Conservation (phyloP, 2,329 filamentous ascomycete species). For the Rosellinia necatrix region DNA sequence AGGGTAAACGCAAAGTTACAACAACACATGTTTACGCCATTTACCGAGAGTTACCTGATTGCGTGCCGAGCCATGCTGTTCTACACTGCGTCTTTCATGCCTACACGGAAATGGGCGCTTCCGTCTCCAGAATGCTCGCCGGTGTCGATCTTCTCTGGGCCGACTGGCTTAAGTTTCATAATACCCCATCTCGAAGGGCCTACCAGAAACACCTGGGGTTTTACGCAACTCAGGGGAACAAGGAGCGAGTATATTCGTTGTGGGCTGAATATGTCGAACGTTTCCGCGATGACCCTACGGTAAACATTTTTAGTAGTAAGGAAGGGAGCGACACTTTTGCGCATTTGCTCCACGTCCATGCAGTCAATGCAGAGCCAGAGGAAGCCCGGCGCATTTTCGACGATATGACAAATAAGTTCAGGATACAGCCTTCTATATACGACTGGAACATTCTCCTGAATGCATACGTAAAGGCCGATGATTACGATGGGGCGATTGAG, state of each 20-base stretch:
- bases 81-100: constrained; percentile 51
- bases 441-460: constrained; percentile 81
- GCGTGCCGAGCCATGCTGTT: constrained; percentile 44
- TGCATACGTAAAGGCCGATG: constrained; percentile 67
- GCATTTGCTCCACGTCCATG: constrained; percentile 73
- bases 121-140: constrained; percentile 43
- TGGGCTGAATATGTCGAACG: constrained; percentile 49
- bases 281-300: constrained; percentile 40
- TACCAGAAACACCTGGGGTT: constrained; percentile 56
- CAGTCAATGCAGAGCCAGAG: constrained; percentile 66
- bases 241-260: constrained; percentile 49
- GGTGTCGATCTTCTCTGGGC: constrained; percentile 53
- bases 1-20: constrained; percentile 41
- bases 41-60: constrained; percentile 50
- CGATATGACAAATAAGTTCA: constrained; percentile 60
- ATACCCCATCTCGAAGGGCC: constrained; percentile 48
- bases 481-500: constrained; percentile 68
- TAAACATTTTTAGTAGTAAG: constrained; percentile 40
- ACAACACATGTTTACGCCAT: constrained; percentile 50
- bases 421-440: constrained; percentile 58
- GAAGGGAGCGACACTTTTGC: constrained; percentile 48
- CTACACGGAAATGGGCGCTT: constrained; percentile 40
- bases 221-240: constrained; percentile 54
- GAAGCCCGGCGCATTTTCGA: constrained; percentile 66
- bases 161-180: constrained; percentile 53